Base-by-base conservation (phyloP, 805 yeast species). In the Pichia nakasei region DNA sequence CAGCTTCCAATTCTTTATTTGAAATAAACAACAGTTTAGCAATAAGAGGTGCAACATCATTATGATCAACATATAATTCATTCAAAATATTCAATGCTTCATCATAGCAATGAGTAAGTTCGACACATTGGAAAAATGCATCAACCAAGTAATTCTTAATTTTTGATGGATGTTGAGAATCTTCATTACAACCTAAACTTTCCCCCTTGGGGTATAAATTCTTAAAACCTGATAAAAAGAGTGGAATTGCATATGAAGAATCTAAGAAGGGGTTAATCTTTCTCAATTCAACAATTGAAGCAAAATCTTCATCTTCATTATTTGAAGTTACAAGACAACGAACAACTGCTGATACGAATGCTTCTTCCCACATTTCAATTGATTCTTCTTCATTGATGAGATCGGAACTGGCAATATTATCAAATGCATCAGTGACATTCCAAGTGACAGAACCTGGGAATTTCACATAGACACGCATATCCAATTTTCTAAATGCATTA, bases 241-340 rank as follows among this genome's bases (percentile, higher is more conserved):
- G 60, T 43, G 65, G 64, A 3, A 82, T 78, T 26, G 66, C 70
- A 29, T 29, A 13, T 9, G 67, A 65, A 27, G 63, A 65, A 24
- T 49, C 50, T 22, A 69, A 57, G 48, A 93, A 74, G 5, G 97
- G 97, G 54, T 87, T 83, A 45, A 86, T 70, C 47, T 82, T 78
- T 51, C 96, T 75, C 33, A 93, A 82, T 58, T 89, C 95, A 9
- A 88, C 95, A 44, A 93, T 73, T 41, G 76, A 72, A 38, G 72
- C 69, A 55, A 67, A 83, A 65, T 64, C 81, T 61, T 84, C 91
- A 65, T 60, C 50, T 41, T 87, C 11, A 32, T 18, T 32, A 32
- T 77, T 85, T 7, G 75, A 60, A 22, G 77, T 77, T 44, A 87
- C 65, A 36, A 93, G 61, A 8, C 89, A 67, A 54, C 98, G 74